A percentile compares a stretch with the other conserved stretches of the same genome.
These are phyloP conservation scores for Rosa hybrid DNA, from an alignment of 331 rosid genomes.

Conservation along the genomic window DNA sequence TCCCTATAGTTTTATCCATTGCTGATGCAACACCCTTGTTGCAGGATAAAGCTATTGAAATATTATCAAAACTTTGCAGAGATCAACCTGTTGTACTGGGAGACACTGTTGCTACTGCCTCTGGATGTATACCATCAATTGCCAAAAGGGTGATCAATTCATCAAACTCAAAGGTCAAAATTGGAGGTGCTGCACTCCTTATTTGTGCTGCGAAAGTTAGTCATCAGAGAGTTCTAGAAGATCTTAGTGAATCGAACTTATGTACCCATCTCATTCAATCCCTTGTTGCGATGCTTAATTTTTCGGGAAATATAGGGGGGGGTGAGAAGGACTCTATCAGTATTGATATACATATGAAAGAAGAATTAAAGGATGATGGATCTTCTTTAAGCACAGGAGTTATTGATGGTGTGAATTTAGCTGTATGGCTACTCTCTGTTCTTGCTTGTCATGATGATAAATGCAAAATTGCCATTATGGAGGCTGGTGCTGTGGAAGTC, in stretches of 20 bases:
- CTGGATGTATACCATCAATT: conserved; percentile 71
- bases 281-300: conserved; percentile 71
- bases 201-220: conserved; percentile 81
- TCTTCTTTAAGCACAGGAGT: conserved; percentile 59
- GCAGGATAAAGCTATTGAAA: conserved; percentile 93
- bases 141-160: conserved; percentile 81
- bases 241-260: conserved; percentile 62
- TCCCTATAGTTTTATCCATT: conserved; percentile 80
- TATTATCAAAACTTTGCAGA: conserved; percentile 76
- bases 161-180: conserved; percentile 66
- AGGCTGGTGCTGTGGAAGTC: conserved; percentile 91
- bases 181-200: conserved; percentile 90
- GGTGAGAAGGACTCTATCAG: conserved; percentile 59
- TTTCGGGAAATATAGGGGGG: conserved; percentile 44
- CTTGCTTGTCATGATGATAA: conserved; percentile 86
- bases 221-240: conserved; percentile 78
- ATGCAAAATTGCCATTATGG: conserved; percentile 72
- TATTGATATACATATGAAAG: conserved; percentile 60
- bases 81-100: conserved; percentile 80
- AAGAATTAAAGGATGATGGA: conserved; percentile 39
- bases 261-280: conserved; percentile 68
- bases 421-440: conserved; percentile 80
- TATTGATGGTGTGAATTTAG: conserved; percentile 68
- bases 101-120: conserved; percentile 57
- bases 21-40: conserved; percentile 63